Percentiles rank a stretch among this genome's conserved stretches.
phyloP scores from a whole-genome alignment of 2,329 filamentous ascomycete genomes.

The Pseudopithomyces chartarum region DNA sequence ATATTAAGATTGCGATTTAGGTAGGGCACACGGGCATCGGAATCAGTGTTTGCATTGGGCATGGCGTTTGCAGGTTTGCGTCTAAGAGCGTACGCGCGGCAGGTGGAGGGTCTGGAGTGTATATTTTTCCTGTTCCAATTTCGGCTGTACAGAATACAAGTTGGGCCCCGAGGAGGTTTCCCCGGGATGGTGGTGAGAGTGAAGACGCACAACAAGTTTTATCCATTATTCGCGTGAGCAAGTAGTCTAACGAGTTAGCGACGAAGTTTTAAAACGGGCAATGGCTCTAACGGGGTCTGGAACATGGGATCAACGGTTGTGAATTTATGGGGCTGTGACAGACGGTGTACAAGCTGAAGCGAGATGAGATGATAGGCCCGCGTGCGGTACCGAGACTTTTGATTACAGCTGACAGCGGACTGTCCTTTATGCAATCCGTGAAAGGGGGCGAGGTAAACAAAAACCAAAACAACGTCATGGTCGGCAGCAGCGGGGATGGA shows the following conservation, averaged over 20 bases:
- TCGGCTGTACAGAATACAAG: background rate
- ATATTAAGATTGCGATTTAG: slow-evolving; percentile 2
- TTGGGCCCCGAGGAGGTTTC: background rate
- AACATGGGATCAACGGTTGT: background rate
- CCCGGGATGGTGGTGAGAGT: background rate
- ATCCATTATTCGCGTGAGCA: background rate
- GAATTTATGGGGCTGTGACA: slow-evolving; percentile 3
- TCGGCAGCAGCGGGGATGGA: background rate
- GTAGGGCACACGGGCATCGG: background rate
- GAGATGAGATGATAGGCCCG: slow-evolving; percentile 4
- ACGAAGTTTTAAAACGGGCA: background rate
- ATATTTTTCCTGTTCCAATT: background rate
- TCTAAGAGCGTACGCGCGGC: background rate
- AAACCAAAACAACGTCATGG: background rate
- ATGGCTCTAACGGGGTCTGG: background rate
- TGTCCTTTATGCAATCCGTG: background rate
- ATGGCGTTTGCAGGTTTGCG: slow-evolving; percentile 1
- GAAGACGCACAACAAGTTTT: background rate
- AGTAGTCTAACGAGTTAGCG: background rate
- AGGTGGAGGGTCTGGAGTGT: background rate
- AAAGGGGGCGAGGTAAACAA: background rate
- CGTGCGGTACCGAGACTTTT: background rate
- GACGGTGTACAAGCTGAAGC: slow-evolving; percentile 2
- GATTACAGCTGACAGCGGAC: background rate
- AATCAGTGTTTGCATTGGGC: slow-evolving; percentile 2